Conservation (phyloP, 1,284 basidiomycete genomes). For the Clitocybe nebularis region DNA sequence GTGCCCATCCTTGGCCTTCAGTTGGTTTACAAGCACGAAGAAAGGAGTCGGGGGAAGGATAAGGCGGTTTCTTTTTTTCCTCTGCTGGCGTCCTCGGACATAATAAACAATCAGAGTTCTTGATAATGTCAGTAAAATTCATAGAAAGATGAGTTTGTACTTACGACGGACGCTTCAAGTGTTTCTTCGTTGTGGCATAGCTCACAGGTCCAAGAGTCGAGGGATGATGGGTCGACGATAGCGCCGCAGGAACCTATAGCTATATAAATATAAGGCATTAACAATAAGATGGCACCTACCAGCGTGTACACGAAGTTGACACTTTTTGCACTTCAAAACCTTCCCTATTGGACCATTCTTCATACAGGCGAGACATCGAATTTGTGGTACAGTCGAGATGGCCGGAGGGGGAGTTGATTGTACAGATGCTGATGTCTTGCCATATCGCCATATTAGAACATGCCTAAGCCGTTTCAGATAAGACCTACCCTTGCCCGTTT, state of each 20-base stretch:
- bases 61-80: constrained; percentile 38
- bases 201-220: constrained; percentile 81
- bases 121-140: constrained; percentile 7
- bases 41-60: constrained; percentile 58
- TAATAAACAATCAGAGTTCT: constrained; percentile 73
- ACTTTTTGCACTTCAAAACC: constrained; percentile 78
- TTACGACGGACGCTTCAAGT: constrained; percentile 73
- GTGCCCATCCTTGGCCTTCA: constrained; percentile 91
- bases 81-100: constrained; percentile 59
- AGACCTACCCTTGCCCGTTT: constrained; percentile 69
- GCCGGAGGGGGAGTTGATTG: constrained; percentile 56
- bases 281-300: constrained; percentile 35
- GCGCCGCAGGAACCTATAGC: constrained; percentile 63
- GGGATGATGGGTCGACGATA: constrained; percentile 52
- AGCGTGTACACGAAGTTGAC: constrained; percentile 73
- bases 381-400: constrained; percentile 47
- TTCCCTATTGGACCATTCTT: constrained; percentile 70
- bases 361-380: constrained; percentile 74
- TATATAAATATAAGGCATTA: constrained; percentile 10
- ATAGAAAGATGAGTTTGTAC: constrained; percentile 18
- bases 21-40: constrained; percentile 90
- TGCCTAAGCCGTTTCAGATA: constrained; percentile 1
- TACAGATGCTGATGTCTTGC: constrained; percentile 52
- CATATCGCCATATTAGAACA: constrained; percentile 3
- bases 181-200: constrained; percentile 78